A percentile compares a stretch with the other conserved stretches of the same genome.
These are phyloP conservation scores for Pseudogymnoascus pannorum DNA, from an alignment of 2,329 filamentous ascomycete species.

Conservation along the genomic window DNA sequence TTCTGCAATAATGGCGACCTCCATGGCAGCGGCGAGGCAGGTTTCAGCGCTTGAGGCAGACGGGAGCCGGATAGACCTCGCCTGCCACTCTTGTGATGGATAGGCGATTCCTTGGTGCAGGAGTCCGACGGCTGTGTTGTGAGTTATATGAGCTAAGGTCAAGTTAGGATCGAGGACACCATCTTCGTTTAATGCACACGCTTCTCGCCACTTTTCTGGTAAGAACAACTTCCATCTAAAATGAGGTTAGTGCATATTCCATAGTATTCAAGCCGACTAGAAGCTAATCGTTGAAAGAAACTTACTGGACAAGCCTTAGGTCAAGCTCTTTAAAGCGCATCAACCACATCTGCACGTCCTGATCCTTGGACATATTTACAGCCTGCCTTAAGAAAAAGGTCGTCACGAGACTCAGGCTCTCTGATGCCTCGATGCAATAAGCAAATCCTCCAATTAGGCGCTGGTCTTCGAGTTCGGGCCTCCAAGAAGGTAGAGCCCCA, in stretches of 20 bases:
- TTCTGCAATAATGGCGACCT: slow-evolving; percentile 23
- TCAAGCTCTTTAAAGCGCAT: slow-evolving; percentile 29
- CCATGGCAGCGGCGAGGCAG: slow-evolving; percentile 22
- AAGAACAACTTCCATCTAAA: slow-evolving; percentile 27
- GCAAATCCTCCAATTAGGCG: slow-evolving; percentile 29
- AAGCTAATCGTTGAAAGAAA: not conserved
- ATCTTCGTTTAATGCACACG: slow-evolving; percentile 32
- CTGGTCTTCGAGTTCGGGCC: slow-evolving; percentile 22
- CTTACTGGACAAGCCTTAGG: slow-evolving; percentile 25
- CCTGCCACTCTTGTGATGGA: slow-evolving; percentile 26
- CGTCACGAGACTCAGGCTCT: slow-evolving; percentile 30
- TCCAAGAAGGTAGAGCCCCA: slow-evolving; percentile 17
- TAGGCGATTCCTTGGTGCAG: slow-evolving; percentile 27
- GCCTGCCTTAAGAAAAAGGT: slow-evolving; percentile 31
- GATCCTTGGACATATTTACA: slow-evolving; percentile 23
- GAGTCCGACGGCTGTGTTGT: slow-evolving; percentile 25
- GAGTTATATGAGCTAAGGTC: slow-evolving; percentile 26
- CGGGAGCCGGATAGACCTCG: slow-evolving; percentile 19
- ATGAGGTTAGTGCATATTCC: not conserved
- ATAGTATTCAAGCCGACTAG: not conserved
- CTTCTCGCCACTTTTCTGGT: slow-evolving; percentile 27
- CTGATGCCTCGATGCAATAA: slow-evolving; percentile 29
- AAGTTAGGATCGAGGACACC: slow-evolving; percentile 27
- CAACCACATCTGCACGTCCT: slow-evolving; percentile 30
- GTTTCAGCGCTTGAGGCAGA: slow-evolving; percentile 22